phyloP scores from a whole-genome alignment of 306 rosid species.

The Quercus wislizeni region DNA sequence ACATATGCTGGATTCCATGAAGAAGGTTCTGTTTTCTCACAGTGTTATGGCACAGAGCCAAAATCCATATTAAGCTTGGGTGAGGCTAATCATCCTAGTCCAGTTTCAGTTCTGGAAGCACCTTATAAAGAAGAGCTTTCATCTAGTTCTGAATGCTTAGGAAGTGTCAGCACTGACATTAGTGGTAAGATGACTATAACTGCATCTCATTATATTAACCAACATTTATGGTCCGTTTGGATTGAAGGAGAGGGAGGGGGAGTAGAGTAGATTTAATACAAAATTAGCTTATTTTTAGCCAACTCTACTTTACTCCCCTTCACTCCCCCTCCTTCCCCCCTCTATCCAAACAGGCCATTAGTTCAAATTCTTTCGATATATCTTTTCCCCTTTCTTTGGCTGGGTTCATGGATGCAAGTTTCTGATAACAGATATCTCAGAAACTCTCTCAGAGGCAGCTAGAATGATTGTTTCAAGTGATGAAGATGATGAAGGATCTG shows the following conservation, averaged over 20 bases:
- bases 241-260: too few relatives aligned
- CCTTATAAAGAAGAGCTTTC: constrained; percentile 40
- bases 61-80: constrained; percentile 42
- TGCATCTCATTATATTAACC: not conserved
- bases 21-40: constrained; percentile 40
- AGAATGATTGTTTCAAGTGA: constrained; percentile 76
- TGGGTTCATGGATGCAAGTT: constrained; percentile 28
- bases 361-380: constrained; percentile 4
- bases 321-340: too few relatives aligned
- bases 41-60: constrained; percentile 27
- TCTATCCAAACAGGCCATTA: not conserved
- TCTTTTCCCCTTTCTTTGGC: not conserved
- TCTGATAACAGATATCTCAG: constrained; percentile 53
- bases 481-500: constrained; percentile 53
- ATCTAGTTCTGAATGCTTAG: constrained; percentile 27
- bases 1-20: constrained; percentile 20
- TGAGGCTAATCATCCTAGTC: constrained; percentile 59
- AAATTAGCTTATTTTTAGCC: too few relatives aligned
- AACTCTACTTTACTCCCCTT: too few relatives aligned
- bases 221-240: too few relatives aligned
- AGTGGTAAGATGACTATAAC: constrained; percentile 40
- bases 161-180: constrained; percentile 19
- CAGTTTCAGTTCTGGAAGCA: constrained; percentile 71
- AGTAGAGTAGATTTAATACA: too few relatives aligned
- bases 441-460: constrained; percentile 49